Conservation (phyloP, 176 grass and related monocot species). For the Poa pratensis region DNA sequence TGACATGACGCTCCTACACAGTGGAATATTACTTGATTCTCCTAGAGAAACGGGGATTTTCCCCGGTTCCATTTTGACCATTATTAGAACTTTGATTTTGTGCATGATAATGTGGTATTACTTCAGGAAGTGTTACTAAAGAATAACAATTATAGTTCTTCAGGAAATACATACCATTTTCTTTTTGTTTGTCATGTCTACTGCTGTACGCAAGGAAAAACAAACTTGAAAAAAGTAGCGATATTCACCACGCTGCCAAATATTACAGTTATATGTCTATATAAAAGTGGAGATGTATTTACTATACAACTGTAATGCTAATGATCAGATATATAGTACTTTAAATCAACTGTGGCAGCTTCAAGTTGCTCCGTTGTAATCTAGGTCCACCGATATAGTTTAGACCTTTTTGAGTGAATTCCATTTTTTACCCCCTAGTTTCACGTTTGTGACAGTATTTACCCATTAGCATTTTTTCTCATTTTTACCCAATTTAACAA, state of each 20-base stretch:
- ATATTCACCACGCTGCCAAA: no score
- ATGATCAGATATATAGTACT: not conserved
- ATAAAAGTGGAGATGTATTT: slow-evolving; percentile 5
- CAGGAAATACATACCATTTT: not conserved
- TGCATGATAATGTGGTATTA: not conserved
- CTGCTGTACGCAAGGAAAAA: not conserved
- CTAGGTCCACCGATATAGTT: not conserved
- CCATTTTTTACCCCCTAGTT: no score
- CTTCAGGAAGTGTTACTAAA: not conserved
- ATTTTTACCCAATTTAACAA: no score
- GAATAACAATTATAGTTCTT: slow-evolving; percentile 27
- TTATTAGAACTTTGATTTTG: no score
- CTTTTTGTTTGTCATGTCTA: not conserved
- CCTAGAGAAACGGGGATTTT: not conserved
- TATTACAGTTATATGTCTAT: not conserved
- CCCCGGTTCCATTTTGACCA: not conserved
- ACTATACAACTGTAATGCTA: slow-evolving; percentile 2
- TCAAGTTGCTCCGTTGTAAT: not conserved
- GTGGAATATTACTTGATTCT: slow-evolving; percentile 3
- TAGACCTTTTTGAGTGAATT: no score
- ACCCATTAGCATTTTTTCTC: no score
- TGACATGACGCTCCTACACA: not conserved
- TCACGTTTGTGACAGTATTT: no score
- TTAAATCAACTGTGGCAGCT: not conserved
- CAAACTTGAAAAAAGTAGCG: not conserved